Evolutionary conservation across 345 rosid genomes (phyloP).

Genomic region (Aquilaria malaccensis): DNA sequence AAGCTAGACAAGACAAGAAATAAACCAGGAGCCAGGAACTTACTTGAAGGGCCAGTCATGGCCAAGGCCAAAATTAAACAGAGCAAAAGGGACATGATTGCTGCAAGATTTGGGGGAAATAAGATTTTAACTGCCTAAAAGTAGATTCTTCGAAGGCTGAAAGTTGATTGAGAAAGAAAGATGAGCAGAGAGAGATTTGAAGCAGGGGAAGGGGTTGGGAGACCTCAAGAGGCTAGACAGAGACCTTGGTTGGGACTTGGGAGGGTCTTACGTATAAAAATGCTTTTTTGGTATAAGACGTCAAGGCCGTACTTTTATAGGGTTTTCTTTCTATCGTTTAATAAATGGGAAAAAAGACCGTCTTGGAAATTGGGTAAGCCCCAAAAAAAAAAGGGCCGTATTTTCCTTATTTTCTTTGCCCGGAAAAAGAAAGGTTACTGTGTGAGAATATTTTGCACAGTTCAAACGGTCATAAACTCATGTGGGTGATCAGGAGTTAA

Average conservation of each 20-base stretch:
- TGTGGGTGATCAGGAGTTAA: slow-evolving; percentile 9
- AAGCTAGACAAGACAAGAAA: background rate
- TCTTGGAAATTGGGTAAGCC: no score
- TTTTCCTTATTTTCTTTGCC: no score
- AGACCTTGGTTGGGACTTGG: no score
- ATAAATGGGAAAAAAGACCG: background rate
- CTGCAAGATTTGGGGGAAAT: slow-evolving; percentile 10
- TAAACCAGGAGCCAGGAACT: slow-evolving; percentile 17
- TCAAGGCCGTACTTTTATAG: background rate
- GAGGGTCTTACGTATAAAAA: no score
- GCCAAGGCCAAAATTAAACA: slow-evolving; percentile 42
- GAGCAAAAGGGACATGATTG: slow-evolving; percentile 49
- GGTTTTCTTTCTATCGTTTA: background rate
- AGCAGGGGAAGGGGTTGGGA: no score
- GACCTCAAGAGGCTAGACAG: no score
- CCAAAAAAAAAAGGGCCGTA: background rate
- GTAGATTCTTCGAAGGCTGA: no score
- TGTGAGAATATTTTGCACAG: background rate
- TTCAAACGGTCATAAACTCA: slow-evolving; percentile 32
- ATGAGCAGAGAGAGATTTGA: no score
- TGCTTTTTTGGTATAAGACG: no score
- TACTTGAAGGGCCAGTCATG: slow-evolving; percentile 58
- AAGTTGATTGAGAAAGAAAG: no score
- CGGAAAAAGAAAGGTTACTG: background rate
- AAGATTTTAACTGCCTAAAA: no score